A percentile compares a stretch with the other conserved stretches of the same genome.
These are phyloP conservation scores for Bipolaris zeicola DNA, from an alignment of 2,329 filamentous ascomycete genomes.

Conservation along the genomic window DNA sequence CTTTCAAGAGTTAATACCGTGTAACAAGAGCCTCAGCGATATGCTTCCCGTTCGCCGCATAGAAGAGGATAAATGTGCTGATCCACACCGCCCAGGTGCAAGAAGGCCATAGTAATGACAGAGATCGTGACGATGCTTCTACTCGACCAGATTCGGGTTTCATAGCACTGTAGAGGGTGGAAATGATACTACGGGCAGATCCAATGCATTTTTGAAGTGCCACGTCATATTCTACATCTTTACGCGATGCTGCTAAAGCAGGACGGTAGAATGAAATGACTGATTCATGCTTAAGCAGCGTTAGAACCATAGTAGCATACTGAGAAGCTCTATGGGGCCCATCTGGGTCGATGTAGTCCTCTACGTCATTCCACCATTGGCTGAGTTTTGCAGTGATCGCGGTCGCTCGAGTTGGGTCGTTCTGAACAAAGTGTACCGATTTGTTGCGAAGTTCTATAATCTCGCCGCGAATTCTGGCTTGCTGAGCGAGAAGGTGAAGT, in stretches of 20 bases:
- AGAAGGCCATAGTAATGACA: slow-evolving; percentile 56
- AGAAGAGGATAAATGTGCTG: slow-evolving; percentile 58
- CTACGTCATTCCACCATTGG: slow-evolving; percentile 61
- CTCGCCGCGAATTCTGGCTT: slow-evolving; percentile 57
- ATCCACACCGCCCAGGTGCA: slow-evolving; percentile 62
- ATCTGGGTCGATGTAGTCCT: slow-evolving; percentile 55
- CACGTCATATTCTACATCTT: slow-evolving; percentile 53
- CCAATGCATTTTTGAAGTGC: slow-evolving; percentile 60
- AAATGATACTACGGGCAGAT: slow-evolving; percentile 57
- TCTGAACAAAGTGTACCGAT: slow-evolving; percentile 54
- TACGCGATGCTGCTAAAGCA: slow-evolving; percentile 54
- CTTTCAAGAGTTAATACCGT: slow-evolving; percentile 40
- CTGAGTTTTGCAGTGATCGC: slow-evolving; percentile 57
- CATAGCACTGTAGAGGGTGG: slow-evolving; percentile 45
- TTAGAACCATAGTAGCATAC: slow-evolving; percentile 52
- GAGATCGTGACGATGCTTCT: neutral
- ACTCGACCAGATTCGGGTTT: neutral
- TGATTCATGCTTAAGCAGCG: slow-evolving; percentile 57
- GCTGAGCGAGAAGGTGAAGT: slow-evolving; percentile 51
- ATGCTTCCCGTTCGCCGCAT: slow-evolving; percentile 56
- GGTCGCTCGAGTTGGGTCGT: slow-evolving; percentile 51
- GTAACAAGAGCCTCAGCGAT: slow-evolving; percentile 48
- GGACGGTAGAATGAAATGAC: slow-evolving; percentile 60
- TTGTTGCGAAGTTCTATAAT: slow-evolving; percentile 62
- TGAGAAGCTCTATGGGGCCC: slow-evolving; percentile 23